Evolutionary conservation across 306 rosid species (phyloP), one percentile per base, ranked within the genome.

Genomic region (Quillaja saponaria): DNA sequence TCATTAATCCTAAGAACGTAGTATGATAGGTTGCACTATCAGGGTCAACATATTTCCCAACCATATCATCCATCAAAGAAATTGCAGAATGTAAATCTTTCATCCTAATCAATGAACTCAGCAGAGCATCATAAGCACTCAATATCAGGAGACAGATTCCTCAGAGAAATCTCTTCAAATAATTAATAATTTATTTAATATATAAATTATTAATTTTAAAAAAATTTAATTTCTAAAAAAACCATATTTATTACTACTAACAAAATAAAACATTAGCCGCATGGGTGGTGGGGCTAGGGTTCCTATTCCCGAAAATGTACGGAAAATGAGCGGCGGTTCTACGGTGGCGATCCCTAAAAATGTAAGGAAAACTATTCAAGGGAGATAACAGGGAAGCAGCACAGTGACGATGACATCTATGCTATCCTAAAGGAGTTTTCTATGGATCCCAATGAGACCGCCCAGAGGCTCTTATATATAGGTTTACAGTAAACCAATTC

Each of bases 401-500:
- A 89, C 80, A 74, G 85, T 72, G 95, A 89, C 80, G 96, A 89
- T 1, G 96, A 89, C 62, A 85, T 89, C 78, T 89, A 77, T 69
- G 61, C 87, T 8, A 84, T 89, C 67, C 91, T 86, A 55, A 67
- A 34, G 13, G 96, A 89, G 71, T 86, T 84, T 17, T 78, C 88
- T 37, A 84, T 89, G 96, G 96, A 89, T 86, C 96, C 95, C 71
- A 78, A 89, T 37, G 96, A 89, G 76, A 84, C 96, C 53, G 78
- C 78, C 48, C 90, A 86, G 68, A 84, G 80, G 87, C 95, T 89
- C 65, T 59, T 89, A 52, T 78, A 74, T 73, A 31, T 74, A 65
- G 87, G 87, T 76, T 42, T 37, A 8, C 20, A 18, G 1, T 11
- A 16, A 19, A n/a, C 34, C 41, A 10, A 1, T 58, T 12, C 12